A percentile compares a stretch with the other conserved stretches of the same genome.
Evolutionary conservation across 176 grass and related monocot species (phyloP).

Genomic region (Coix lacrymajobi): DNA sequence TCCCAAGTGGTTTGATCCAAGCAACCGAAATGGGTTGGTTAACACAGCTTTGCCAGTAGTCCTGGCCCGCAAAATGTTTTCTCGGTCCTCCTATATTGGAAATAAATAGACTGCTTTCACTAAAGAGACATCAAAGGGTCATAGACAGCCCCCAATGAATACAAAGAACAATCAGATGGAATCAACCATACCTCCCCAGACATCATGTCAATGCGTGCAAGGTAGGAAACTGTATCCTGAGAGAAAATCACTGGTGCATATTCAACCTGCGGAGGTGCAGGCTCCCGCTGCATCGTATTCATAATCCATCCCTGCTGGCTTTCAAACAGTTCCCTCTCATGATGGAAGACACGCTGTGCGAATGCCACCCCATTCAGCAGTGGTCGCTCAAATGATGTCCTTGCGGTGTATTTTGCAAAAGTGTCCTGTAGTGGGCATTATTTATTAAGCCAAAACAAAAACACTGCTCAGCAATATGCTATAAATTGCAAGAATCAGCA

Average conservation of each 20-base stretch:
- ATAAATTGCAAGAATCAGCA: neutral
- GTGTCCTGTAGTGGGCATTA: constrained; percentile 49
- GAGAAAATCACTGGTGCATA: constrained; percentile 93
- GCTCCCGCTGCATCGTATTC: constrained; percentile 58
- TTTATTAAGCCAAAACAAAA: neutral
- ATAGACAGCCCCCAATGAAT: neutral
- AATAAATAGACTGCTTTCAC: neutral
- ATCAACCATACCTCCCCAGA: constrained; percentile 61
- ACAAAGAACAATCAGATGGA: neutral
- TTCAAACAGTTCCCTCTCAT: constrained; percentile 80
- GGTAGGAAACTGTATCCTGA: constrained; percentile 84
- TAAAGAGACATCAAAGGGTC: neutral
- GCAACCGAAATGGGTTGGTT: constrained; percentile 82
- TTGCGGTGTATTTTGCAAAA: constrained; percentile 75
- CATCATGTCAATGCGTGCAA: constrained; percentile 91
- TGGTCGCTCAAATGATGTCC: constrained; percentile 79
- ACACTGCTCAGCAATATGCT: neutral
- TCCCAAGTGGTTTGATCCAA: constrained; percentile 89
- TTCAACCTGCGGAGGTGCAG: constrained; percentile 60
- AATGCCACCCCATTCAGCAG: constrained; percentile 92
- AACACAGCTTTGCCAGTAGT: constrained; percentile 89
- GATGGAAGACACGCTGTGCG: constrained; percentile 62
- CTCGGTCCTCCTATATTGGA: constrained; percentile 66
- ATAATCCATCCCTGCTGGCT: constrained; percentile 86
- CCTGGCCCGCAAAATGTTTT: constrained; percentile 85